phyloP scores from a whole-genome alignment of 2,329 filamentous ascomycete species.

The Penicillium sclerotigenum region DNA sequence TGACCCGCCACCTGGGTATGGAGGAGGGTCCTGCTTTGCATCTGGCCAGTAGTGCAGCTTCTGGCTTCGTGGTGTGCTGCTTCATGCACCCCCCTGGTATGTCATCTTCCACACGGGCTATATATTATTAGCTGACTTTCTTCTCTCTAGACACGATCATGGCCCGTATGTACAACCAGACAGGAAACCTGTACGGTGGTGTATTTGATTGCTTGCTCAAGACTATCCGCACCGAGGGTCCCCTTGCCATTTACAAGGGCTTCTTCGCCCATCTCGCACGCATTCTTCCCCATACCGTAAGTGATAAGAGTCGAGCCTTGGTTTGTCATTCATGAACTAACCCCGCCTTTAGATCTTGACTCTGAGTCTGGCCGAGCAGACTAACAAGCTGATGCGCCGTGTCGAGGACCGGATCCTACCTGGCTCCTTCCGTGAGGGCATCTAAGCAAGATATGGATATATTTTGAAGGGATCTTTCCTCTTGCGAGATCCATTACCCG shows the following conservation, averaged over 20 bases:
- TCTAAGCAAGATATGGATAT: constrained; percentile 34
- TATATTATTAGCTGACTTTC: background rate
- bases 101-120: constrained; percentile 23
- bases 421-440: constrained; percentile 45
- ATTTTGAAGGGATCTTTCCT: background rate
- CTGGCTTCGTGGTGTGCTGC: constrained; percentile 93
- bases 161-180: constrained; percentile 98
- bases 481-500: background rate
- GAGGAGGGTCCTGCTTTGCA: constrained; percentile 87
- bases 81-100: constrained; percentile 95
- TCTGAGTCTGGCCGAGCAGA: constrained; percentile 90
- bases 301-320: constrained; percentile 20
- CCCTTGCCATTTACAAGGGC: constrained; percentile 95
- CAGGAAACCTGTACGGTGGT: constrained; percentile 90
- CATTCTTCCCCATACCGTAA: constrained; percentile 85
- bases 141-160: constrained; percentile 76
- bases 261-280: constrained; percentile 91
- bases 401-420: constrained; percentile 63
- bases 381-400: constrained; percentile 83
- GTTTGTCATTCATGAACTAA: constrained; percentile 19
- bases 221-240: constrained; percentile 84
- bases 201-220: constrained; percentile 90
- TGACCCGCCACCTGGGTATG: constrained; percentile 81
- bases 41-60: constrained; percentile 80
- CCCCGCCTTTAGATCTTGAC: constrained; percentile 65